Evolutionary conservation across 768 basidiomycete genomes (phyloP).

Genomic region (Mycena maculata): DNA sequence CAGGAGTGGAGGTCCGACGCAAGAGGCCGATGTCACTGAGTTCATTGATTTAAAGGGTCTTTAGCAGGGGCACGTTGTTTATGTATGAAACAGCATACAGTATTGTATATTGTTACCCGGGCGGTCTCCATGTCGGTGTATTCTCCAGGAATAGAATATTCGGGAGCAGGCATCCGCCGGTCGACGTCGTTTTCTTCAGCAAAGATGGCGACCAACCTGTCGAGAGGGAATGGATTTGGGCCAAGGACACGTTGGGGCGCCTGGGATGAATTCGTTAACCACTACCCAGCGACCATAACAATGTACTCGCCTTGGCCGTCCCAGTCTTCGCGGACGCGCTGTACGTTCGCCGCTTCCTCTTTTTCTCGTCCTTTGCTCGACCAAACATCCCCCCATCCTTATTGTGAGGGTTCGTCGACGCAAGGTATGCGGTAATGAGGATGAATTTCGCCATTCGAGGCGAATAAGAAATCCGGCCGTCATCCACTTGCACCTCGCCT

Average conservation of each 20-base stretch:
- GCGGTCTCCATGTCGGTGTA: conserved; percentile 80
- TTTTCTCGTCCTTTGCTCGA: conserved; percentile 74
- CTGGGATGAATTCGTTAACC: conserved; percentile 46
- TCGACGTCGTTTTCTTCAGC: conserved; percentile 82
- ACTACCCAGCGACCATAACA: background rate
- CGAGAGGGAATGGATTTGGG: conserved; percentile 81
- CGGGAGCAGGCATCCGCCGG: conserved; percentile 53
- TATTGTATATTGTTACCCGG: conserved; percentile 67
- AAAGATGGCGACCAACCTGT: conserved; percentile 83
- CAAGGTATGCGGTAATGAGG: conserved; percentile 80
- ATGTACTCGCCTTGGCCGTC: conserved; percentile 56
- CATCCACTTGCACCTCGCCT: conserved; percentile 40
- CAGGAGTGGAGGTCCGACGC: conserved; percentile 69
- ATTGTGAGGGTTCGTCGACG: conserved; percentile 86
- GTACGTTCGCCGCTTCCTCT: conserved; percentile 59
- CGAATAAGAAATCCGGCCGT: conserved; percentile 50
- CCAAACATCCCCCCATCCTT: conserved; percentile 89
- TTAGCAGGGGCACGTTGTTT: background rate
- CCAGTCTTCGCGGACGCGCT: conserved; percentile 54
- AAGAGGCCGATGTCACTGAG: conserved; percentile 73
- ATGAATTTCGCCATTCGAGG: conserved; percentile 81
- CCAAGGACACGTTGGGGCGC: conserved; percentile 84
- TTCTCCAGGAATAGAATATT: conserved; percentile 72
- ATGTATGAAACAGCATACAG: conserved; percentile 54
- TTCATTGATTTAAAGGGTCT: conserved; percentile 66